Evolutionary conservation across 352 stramenopile species (phyloP).

Genomic region (Globisporangium alternatum): DNA sequence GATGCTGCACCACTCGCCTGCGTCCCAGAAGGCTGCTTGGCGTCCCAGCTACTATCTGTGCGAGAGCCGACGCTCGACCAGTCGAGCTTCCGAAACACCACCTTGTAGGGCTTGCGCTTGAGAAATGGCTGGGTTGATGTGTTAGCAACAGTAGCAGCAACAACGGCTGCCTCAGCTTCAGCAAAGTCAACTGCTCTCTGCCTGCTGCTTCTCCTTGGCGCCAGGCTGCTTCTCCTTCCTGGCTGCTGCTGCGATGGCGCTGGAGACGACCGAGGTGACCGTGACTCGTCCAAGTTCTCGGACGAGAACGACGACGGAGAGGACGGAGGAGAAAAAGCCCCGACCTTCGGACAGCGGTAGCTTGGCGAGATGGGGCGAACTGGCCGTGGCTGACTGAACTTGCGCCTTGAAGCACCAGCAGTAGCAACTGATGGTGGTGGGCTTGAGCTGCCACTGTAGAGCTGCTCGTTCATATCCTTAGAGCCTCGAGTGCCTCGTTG

Average conservation of each 20-base stretch:
- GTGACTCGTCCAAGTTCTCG: background rate
- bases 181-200: background rate
- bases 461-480: background rate
- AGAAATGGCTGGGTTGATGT: conserved; percentile 32
- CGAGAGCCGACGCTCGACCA: conserved; percentile 57
- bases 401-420: background rate
- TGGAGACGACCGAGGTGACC: background rate
- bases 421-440: background rate
- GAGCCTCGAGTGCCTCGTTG: background rate
- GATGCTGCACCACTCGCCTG: background rate
- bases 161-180: background rate
- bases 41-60: conserved; percentile 46
- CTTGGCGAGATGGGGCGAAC: background rate
- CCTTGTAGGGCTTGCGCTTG: conserved; percentile 67
- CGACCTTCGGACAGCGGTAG: conserved; percentile 12
- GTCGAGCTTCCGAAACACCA: conserved; percentile 62
- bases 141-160: background rate
- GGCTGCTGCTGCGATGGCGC: conserved; percentile 4
- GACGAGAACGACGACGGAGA: conserved; percentile 55
- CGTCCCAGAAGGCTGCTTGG: background rate
- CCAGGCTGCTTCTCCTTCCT: conserved; percentile 1
- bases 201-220: background rate
- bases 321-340: conserved; percentile 50
- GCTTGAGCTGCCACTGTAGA: background rate
- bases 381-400: too few species aligned